Percentiles rank a stretch among this genome's conserved stretches.
Evolutionary conservation across 2,329 filamentous ascomycete genomes (phyloP).

Genomic region (Verticillium zaregamsianum): DNA sequence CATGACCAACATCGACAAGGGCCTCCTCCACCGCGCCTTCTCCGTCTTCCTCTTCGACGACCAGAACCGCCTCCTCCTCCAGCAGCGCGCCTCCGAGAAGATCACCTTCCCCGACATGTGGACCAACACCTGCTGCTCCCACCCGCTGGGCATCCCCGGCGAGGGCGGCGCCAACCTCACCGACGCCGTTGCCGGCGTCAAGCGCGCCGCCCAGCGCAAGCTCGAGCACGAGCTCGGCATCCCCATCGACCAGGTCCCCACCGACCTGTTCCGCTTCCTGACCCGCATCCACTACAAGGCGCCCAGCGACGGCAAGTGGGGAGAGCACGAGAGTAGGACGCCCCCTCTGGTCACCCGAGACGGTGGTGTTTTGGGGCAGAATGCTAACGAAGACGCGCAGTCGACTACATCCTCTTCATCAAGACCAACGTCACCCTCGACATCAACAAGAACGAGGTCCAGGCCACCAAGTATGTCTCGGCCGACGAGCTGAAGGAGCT

Average conservation of each 20-base stretch:
- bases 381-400: slow-evolving; percentile 36
- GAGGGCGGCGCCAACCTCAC: slow-evolving; percentile 83
- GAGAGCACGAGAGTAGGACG: slow-evolving; percentile 89
- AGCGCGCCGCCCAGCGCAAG: slow-evolving; percentile 89
- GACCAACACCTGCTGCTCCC: slow-evolving; percentile 99
- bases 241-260: slow-evolving; percentile 78
- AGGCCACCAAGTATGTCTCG: slow-evolving; percentile 78
- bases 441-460: slow-evolving; percentile 83
- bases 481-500: slow-evolving; percentile 77
- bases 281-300: slow-evolving; percentile 98
- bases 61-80: slow-evolving; percentile 85
- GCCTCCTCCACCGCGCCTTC: slow-evolving; percentile 93
- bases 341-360: neutral
- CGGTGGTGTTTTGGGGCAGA: slow-evolving; percentile 3
- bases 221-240: slow-evolving; percentile 94
- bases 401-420: slow-evolving; percentile 99
- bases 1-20: slow-evolving; percentile 98
- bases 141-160: slow-evolving; percentile 84
- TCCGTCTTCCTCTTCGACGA: slow-evolving; percentile 97
- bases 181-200: slow-evolving; percentile 79
- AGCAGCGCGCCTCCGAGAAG: slow-evolving; percentile 94
- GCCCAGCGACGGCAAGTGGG: slow-evolving; percentile 95
- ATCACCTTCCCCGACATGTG: slow-evolving; percentile 99
- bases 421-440: slow-evolving; percentile 84
- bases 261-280: slow-evolving; percentile 89